Base-by-base conservation (phyloP, 805 yeast genomes). In the Torulaspora franciscae region DNA sequence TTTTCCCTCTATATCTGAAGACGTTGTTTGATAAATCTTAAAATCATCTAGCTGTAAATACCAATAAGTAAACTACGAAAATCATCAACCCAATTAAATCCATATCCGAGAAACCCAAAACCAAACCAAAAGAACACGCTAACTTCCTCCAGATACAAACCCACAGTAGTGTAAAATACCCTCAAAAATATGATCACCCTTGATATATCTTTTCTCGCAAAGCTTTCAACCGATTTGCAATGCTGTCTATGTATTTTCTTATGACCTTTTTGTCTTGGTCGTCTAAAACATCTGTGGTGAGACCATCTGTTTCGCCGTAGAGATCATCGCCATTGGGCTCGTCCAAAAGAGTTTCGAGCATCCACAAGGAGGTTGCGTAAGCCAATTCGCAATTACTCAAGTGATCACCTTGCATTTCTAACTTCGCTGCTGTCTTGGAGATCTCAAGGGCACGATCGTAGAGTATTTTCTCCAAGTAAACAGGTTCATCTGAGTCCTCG, bases 401-500 rank as follows among this genome's bases (percentile, higher is more conserved):
- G 42, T 55, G 51, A 44, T 79, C 83, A 36, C 85, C 85, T 32
- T 75, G 77, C 56, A 89, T 72, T 66, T 91, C 99, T 61, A 83
- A 81, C 45, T 85, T 83, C 0, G 98, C 98, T 1, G 98, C 96
- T 40, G 80, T 80, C 56, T 95, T 78, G 2, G 96, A 85, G 71
- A 90, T 86, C 58, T 91, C 98, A 58, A 91, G 74, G 2, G 98
- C 97, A 39, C 98, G 74, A 56, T 93, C 96, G 66, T 91, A 93
- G 22, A 90, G 79, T 52, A 90, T 72, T 59, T 85, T 85, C 63
- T 91, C 97, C 2, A 95, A 87, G 43, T 82, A 74, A 6, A 81
- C 73, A 5, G 52, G 56, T 13, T 42, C 57, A 9, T 40, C 49
- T 1, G 45, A 27, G 8, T 17, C 41, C 15, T 15, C 7, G 22